Conservation (phyloP, 148 eudicot genomes). For the Gaultheria prostrata region DNA sequence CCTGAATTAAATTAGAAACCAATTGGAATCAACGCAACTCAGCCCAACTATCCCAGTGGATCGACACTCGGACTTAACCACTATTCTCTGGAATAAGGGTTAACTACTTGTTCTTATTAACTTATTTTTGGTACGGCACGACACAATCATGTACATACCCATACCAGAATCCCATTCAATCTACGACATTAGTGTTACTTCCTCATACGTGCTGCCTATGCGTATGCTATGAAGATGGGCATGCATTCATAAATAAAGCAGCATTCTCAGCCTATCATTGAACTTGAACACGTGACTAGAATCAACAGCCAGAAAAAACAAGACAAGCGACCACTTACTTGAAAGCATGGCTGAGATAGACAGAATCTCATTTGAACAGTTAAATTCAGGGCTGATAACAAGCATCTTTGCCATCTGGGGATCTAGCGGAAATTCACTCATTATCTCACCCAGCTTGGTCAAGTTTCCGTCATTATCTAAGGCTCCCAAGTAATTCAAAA, state of each 20-base stretch:
- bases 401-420: conserved; percentile 93
- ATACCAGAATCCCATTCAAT: conserved; percentile 27
- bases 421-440: conserved; percentile 87
- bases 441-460: conserved; percentile 70
- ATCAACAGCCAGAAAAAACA: conserved; percentile 7
- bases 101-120: too few species aligned
- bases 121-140: too few species aligned
- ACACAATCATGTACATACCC: background rate
- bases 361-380: conserved; percentile 79
- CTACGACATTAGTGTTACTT: conserved; percentile 18
- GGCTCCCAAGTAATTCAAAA: conserved; percentile 79
- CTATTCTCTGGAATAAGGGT: too few species aligned
- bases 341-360: conserved; percentile 96
- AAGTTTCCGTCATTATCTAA: conserved; percentile 85
- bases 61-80: too few species aligned
- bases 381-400: conserved; percentile 70
- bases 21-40: too few species aligned
- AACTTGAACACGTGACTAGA: conserved; percentile 15
- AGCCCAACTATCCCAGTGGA: too few species aligned
- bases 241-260: conserved; percentile 21
- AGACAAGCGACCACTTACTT: conserved; percentile 33
- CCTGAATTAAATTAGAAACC: too few species aligned
- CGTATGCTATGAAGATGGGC: conserved; percentile 16
- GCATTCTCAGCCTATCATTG: conserved; percentile 21
- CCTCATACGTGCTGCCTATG: conserved; percentile 17